Conservation (phyloP, 2,329 filamentous ascomycete genomes). For the Aureobasidium sp. region DNA sequence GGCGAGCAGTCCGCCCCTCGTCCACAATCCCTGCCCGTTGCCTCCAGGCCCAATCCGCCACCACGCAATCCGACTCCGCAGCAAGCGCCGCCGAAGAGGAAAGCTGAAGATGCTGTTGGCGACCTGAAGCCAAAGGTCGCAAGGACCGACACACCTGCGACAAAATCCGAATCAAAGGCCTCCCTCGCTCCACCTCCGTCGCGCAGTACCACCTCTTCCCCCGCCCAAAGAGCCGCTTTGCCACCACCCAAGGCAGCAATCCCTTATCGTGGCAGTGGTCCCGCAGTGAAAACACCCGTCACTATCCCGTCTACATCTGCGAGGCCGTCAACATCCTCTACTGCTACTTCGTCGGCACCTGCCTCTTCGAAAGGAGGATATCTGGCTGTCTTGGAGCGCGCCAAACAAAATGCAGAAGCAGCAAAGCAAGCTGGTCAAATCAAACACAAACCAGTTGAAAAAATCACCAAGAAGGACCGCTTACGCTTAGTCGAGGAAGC, state of each 20-base stretch:
- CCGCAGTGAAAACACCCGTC: conserved; percentile 20
- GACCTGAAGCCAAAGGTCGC: conserved; percentile 29
- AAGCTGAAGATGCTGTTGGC: conserved; percentile 32
- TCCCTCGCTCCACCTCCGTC: conserved; percentile 23
- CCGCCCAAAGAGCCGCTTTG: conserved; percentile 14
- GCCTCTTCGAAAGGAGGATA: conserved; percentile 63
- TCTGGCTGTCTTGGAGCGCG: conserved; percentile 66
- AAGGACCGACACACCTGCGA: conserved; percentile 26
- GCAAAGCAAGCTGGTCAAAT: conserved; percentile 58
- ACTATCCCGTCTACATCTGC: conserved; percentile 19
- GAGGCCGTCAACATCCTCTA: conserved; percentile 6
- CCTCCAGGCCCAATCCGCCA: conserved; percentile 12
- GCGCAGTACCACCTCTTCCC: conserved; percentile 20
- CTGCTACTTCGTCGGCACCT: conserved; percentile 24
- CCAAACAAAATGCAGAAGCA: conserved; percentile 56
- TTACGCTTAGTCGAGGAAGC: conserved; percentile 33
- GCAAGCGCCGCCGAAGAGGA: conserved; percentile 28
- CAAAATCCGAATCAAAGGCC: conserved; percentile 27
- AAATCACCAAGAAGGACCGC: conserved; percentile 52
- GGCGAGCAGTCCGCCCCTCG: conserved; percentile 25
- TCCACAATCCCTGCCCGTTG: background rate
- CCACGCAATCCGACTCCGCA: conserved; percentile 20
- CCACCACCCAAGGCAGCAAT: conserved; percentile 17
- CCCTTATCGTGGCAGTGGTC: conserved; percentile 16
- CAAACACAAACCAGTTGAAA: conserved; percentile 67